Base-by-base conservation (phyloP, 805 yeast genomes). In the Teunomyces barrocoloradensis region DNA sequence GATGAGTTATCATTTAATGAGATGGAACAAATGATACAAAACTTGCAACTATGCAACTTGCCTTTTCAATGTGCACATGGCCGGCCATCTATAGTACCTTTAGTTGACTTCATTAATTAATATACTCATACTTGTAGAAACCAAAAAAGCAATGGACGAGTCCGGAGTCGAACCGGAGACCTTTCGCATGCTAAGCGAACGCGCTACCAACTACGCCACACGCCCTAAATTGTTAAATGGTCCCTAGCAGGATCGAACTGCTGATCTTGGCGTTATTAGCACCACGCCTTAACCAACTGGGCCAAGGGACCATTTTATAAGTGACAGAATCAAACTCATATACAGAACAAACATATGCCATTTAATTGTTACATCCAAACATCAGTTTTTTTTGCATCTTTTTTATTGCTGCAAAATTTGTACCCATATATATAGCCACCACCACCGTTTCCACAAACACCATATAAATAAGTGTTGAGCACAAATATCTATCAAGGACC, bases 11-110 rank as follows among this genome's bases (percentile, higher is more conserved):
- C 71, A 0, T 47, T 36, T 2, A 49, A 44, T 0, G 78, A 82
- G 44, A 83, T 88, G 64, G 49, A 53, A 5, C 37, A 59, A 0
- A 55, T 87, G 18, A 54, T 88, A 0, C 29, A 42, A 1, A 51
- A 64, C 1, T 67, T 89, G 25, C 53, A 69, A 0, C 18, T 45
- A 3, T 87, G 96, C 56, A 55, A 65, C 11, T 63, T 73, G 15
- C 95, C 96, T 0, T 85, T 87, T 53, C 82, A 78, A 46, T 89
- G 96, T 69, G 96, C 96, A 0, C 96, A 89, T 61, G 96, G 96
- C 0, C 65, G 96, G 47, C 95, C 96, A 0, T 78, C 89, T 0
- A 60, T 85, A 10, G 75, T 81, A 1, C 90, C 91, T 0, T 49
- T 81, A 3, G 64, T 65, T 28, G 63, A 65, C 33, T 44, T 62